Conservation (phyloP, 768 basidiomycete genomes). For the Leccinum olivaceopallidum region DNA sequence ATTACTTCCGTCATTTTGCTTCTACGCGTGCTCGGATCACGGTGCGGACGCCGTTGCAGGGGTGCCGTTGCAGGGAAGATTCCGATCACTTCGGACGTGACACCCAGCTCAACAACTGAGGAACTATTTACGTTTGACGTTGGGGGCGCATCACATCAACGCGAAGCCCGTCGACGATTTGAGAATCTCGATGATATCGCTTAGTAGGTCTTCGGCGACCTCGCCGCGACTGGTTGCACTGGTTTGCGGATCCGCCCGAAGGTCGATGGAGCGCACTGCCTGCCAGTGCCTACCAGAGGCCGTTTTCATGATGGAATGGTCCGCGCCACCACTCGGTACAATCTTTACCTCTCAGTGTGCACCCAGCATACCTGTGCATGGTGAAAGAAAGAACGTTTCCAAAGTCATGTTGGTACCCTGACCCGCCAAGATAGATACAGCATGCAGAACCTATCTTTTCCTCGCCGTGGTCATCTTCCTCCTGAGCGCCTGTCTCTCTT, state of each 20-base stretch:
- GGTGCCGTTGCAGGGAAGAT: too few species aligned
- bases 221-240: slow-evolving; percentile 1
- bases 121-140: too few species aligned
- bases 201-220: slow-evolving; percentile 4
- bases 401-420: background rate
- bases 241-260: background rate
- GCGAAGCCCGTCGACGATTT: slow-evolving; percentile 32
- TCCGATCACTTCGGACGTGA: too few species aligned
- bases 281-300: background rate
- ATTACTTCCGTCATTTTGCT: too few species aligned
- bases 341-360: background rate
- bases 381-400: background rate
- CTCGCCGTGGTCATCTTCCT: slow-evolving; percentile 25
- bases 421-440: background rate
- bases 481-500: slow-evolving; percentile 40
- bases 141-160: background rate
- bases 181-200: slow-evolving; percentile 31
- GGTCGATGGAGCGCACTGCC: background rate
- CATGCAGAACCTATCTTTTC: slow-evolving; percentile 14
- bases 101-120: too few species aligned
- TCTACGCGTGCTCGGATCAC: too few species aligned
- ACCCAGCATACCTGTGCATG: background rate
- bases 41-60: too few species aligned
- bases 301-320: background rate
- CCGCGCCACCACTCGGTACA: background rate